phyloP scores from a whole-genome alignment of 1,284 basidiomycete species.

The Austropuccinia psidii region DNA sequence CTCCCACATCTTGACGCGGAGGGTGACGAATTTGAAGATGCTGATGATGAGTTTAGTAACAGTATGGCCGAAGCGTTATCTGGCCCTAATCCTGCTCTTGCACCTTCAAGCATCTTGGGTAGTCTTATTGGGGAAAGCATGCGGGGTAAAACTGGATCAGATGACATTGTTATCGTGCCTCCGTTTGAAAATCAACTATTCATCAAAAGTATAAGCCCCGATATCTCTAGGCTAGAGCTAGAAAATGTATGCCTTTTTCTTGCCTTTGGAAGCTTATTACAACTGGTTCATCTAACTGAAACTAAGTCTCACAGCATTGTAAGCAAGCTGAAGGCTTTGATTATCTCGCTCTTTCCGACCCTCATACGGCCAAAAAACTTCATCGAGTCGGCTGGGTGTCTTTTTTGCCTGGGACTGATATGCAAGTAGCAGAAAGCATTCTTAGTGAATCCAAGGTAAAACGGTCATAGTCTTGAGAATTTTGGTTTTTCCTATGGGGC shows the following conservation, averaged over 20 bases:
- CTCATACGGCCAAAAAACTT: conserved; percentile 76
- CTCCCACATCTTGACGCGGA: neutral
- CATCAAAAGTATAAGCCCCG: conserved; percentile 85
- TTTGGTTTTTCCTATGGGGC: neutral
- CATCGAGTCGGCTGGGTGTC: conserved; percentile 86
- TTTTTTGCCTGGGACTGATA: conserved; percentile 72
- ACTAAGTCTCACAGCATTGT: conserved; percentile 45
- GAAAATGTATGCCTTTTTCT: conserved; percentile 60
- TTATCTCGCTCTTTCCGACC: conserved; percentile 80
- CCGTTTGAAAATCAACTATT: conserved; percentile 80
- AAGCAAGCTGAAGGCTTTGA: conserved; percentile 49
- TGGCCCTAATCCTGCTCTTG: neutral
- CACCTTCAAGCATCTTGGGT: conserved; percentile 19
- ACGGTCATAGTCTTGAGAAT: neutral
- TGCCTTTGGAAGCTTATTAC: conserved; percentile 47
- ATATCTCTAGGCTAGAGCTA: conserved; percentile 73
- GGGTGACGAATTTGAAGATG: conserved; percentile 12
- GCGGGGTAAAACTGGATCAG: conserved; percentile 28
- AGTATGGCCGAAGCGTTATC: conserved; percentile 15
- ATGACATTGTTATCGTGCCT: conserved; percentile 56
- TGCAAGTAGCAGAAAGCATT: conserved; percentile 62
- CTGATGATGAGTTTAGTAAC: conserved; percentile 23
- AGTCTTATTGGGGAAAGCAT: conserved; percentile 35
- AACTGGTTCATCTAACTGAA: conserved; percentile 49
- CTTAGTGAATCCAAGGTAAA: conserved; percentile 72